phyloP scores from a whole-genome alignment of 2,329 filamentous ascomycete species.

The Colletotrichum eremochloae region DNA sequence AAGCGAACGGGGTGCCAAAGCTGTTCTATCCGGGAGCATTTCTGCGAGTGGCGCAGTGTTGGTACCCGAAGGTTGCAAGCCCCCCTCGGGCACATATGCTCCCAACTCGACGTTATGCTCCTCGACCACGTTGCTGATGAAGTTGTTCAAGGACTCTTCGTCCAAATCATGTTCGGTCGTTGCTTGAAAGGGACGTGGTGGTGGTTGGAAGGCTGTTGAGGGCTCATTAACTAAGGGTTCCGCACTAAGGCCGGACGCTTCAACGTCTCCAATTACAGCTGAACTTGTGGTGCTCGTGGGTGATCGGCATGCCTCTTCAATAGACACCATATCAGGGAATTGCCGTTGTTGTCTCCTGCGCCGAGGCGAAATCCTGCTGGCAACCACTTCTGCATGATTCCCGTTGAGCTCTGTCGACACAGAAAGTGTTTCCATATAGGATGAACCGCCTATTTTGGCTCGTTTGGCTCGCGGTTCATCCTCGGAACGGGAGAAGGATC shows the following conservation, averaged over 20 bases:
- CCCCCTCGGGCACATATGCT: background rate
- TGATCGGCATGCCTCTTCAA: background rate
- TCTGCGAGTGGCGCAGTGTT: background rate
- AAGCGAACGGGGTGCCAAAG: background rate
- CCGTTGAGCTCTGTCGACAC: background rate
- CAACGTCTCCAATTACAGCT: no score
- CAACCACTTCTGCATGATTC: background rate
- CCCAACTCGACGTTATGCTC: background rate
- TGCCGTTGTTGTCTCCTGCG: background rate
- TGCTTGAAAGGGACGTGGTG: background rate
- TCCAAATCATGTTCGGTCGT: background rate
- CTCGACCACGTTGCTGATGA: background rate
- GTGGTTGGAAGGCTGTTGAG: background rate
- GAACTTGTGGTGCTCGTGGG: no score
- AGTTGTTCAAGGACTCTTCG: background rate
- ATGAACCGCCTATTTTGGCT: background rate
- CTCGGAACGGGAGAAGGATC: background rate
- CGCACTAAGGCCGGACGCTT: background rate
- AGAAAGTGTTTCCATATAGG: no score
- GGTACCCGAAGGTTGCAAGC: background rate
- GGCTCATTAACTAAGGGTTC: background rate
- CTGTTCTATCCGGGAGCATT: background rate
- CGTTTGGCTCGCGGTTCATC: background rate
- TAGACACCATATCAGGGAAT: background rate
- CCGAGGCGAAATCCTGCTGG: background rate